Conservation (phyloP, 2,329 filamentous ascomycete species). For the Pseudophaeomoniella oleicola region DNA sequence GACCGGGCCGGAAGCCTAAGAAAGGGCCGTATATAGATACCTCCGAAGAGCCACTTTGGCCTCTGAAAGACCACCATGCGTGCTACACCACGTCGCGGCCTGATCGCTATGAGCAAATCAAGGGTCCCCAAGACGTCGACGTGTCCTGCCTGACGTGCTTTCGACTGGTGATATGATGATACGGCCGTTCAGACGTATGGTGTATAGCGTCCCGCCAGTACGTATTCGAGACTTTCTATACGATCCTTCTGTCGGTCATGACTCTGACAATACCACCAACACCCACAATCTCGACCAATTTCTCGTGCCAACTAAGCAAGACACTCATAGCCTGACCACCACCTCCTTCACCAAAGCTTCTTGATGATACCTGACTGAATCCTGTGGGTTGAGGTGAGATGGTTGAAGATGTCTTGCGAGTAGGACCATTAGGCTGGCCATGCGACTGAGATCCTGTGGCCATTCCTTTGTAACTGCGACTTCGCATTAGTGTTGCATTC, state of each 20-base stretch:
- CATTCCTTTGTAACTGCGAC: conserved; percentile 78
- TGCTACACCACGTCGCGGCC: too few species aligned
- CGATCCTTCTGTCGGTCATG: conserved; percentile 92
- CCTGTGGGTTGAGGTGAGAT: conserved; percentile 67
- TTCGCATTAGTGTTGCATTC: background rate
- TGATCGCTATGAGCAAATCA: too few species aligned
- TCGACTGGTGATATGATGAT: too few species aligned
- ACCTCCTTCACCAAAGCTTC: conserved; percentile 47
- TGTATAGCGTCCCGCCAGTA: too few species aligned
- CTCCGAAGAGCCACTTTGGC: too few species aligned
- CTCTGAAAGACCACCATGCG: too few species aligned
- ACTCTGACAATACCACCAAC: conserved; percentile 83
- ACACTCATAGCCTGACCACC: conserved; percentile 90
- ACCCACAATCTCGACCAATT: conserved; percentile 86
- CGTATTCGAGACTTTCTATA: too few species aligned
- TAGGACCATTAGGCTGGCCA: conserved; percentile 23
- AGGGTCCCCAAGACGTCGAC: too few species aligned
- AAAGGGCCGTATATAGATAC: too few species aligned
- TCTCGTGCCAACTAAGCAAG: conserved; percentile 95
- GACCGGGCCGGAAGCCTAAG: too few species aligned
- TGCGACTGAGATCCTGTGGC: conserved; percentile 19
- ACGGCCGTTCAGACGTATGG: too few species aligned
- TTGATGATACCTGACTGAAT: conserved; percentile 63
- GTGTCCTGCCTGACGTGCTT: too few species aligned
- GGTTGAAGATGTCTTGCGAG: conserved; percentile 27